Evolutionary conservation across 352 stramenopile species (phyloP).

Genomic region (Pythium periplocum): DNA sequence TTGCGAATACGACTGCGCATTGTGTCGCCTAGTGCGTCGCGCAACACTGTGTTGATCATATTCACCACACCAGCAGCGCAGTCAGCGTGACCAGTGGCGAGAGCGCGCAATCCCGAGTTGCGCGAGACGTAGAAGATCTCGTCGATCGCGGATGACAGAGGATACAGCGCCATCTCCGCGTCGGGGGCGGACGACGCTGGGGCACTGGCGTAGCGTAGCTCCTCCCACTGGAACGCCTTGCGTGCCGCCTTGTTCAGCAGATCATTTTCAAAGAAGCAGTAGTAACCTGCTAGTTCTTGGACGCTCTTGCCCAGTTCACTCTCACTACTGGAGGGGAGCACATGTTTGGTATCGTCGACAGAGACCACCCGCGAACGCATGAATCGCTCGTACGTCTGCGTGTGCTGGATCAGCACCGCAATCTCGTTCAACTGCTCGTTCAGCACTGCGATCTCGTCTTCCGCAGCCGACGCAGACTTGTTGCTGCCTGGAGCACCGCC

Average conservation of each 20-base stretch:
- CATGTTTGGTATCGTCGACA: conserved; percentile 2
- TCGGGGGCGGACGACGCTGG: conserved; percentile 5
- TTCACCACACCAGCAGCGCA: conserved; percentile 80
- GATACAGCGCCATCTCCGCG: conserved; percentile 44
- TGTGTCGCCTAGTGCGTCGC: conserved; percentile 68
- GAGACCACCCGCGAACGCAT: conserved; percentile 61
- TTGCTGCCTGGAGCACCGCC: conserved; percentile 14
- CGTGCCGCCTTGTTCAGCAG: conserved; percentile 64
- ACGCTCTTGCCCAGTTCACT: conserved; percentile 79
- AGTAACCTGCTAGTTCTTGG: conserved; percentile 80
- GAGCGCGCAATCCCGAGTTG: conserved; percentile 71
- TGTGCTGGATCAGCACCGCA: conserved; percentile 82
- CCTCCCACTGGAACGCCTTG: conserved; percentile 85
- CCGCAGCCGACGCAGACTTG: conserved; percentile 10
- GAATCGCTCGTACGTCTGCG: conserved; percentile 86
- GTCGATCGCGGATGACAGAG: conserved; percentile 81
- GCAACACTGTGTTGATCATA: conserved; percentile 81
- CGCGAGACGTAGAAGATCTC: conserved; percentile 86
- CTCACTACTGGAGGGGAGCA: conserved; percentile 53
- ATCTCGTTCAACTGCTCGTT: conserved; percentile 87
- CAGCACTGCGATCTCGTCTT: conserved; percentile 63
- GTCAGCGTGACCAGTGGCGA: conserved; percentile 80
- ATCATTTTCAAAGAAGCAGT: conserved; percentile 85
- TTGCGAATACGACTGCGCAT: conserved; percentile 76
- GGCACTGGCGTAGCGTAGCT: conserved; percentile 58